phyloP scores from a whole-genome alignment of 1,139 yeast species.

The Yamadazyma aaseri region DNA sequence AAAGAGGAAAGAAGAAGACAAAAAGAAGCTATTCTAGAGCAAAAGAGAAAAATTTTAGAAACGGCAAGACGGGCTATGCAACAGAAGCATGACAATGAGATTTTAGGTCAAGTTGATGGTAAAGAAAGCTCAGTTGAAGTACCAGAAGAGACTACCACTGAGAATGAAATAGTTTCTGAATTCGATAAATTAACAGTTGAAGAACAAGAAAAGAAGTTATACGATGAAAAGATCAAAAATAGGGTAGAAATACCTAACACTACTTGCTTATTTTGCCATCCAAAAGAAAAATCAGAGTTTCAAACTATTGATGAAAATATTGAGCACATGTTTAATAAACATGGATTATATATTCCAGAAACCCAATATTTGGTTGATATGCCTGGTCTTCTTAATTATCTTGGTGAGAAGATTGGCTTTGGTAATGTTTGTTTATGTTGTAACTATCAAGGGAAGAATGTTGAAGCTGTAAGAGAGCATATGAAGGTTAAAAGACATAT shows the following conservation, averaged over 20 bases:
- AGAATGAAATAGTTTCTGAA: conserved; percentile 14
- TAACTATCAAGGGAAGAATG: conserved; percentile 73
- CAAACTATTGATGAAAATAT: conserved; percentile 58
- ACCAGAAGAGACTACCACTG: conserved; percentile 11
- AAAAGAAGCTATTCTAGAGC: conserved; percentile 61
- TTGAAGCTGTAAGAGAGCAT: conserved; percentile 90
- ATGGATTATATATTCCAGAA: conserved; percentile 89
- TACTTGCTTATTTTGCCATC: conserved; percentile 75
- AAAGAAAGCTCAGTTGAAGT: conserved; percentile 2
- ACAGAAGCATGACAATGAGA: conserved; percentile 11
- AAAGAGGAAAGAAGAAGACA: conserved; percentile 65
- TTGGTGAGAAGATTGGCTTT: conserved; percentile 80
- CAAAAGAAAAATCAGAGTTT: conserved; percentile 40
- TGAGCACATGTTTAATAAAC: conserved; percentile 71
- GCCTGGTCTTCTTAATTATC: conserved; percentile 67
- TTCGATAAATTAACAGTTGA: conserved; percentile 27
- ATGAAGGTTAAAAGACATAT: conserved; percentile 85
- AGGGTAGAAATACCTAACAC: conserved; percentile 70
- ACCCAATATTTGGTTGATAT: conserved; percentile 63
- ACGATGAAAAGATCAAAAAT: conserved; percentile 56
- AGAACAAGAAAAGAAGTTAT: conserved; percentile 49
- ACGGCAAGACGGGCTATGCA: conserved; percentile 57
- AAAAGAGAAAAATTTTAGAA: conserved; percentile 60
- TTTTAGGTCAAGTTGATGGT: conserved; percentile 19
- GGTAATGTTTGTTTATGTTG: conserved; percentile 88